phyloP scores from a whole-genome alignment of 139 green algal genomes.

The Zygnema circumcarinatum region DNA sequence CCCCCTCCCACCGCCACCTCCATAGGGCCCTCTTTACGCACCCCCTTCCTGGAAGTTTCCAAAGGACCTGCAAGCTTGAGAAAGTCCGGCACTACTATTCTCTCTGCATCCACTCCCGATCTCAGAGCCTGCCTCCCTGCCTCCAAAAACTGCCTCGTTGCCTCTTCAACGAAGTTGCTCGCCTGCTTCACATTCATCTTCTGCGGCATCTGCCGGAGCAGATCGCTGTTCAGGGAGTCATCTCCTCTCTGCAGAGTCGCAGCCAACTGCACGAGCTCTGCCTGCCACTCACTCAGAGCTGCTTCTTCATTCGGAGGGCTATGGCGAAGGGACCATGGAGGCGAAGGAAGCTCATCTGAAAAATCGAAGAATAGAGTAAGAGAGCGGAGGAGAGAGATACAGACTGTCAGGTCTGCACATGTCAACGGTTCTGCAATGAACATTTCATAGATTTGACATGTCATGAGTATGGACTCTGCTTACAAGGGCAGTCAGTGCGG shows the following conservation, averaged over 20 bases:
- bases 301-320: slow-evolving; percentile 13
- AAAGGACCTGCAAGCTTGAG: background rate
- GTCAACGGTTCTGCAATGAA: no score
- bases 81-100: background rate
- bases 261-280: slow-evolving; percentile 31
- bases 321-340: slow-evolving; percentile 16
- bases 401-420: no score
- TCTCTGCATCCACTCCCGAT: background rate
- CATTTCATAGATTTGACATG: no score
- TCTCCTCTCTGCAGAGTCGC: background rate
- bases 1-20: no score
- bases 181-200: slow-evolving; percentile 14
- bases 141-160: slow-evolving; percentile 1
- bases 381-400: no score
- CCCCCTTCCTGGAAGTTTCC: background rate
- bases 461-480: no score
- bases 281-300: slow-evolving; percentile 29
- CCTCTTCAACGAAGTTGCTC: background rate
- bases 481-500: slow-evolving; percentile 51
- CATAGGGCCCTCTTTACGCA: no score
- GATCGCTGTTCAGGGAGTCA: background rate
- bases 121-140: background rate
- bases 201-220: background rate
- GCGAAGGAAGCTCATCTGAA: slow-evolving; percentile 18
- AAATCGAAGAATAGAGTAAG: background rate